phyloP scores from a whole-genome alignment of 345 rosid genomes.

The Physaria fendleri region DNA sequence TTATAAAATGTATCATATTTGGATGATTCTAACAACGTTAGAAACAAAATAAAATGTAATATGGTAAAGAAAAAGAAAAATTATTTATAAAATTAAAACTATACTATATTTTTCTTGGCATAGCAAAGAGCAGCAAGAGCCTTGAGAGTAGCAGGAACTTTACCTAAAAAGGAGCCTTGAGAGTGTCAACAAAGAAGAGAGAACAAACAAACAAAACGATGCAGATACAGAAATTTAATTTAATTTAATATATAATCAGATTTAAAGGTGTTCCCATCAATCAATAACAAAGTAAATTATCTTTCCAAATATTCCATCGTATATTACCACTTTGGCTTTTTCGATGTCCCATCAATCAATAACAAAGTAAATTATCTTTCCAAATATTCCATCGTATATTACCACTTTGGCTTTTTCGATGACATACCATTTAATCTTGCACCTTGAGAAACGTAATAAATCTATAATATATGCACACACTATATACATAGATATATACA shows the following conservation, averaged over 20 bases:
- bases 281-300: slow-evolving; percentile 32
- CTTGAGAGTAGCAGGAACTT: slow-evolving; percentile 9
- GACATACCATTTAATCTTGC: slow-evolving; percentile 44
- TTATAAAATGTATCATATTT: too few relatives aligned
- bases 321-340: slow-evolving; percentile 33
- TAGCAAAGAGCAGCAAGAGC: slow-evolving; percentile 14
- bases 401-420: slow-evolving; percentile 35
- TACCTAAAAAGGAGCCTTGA: slow-evolving; percentile 18
- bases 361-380: slow-evolving; percentile 34
- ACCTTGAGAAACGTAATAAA: slow-evolving; percentile 12
- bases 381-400: slow-evolving; percentile 45
- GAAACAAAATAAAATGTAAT: too few relatives aligned
- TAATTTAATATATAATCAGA: background rate
- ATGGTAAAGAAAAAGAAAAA: background rate
- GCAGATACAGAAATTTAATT: slow-evolving; percentile 2
- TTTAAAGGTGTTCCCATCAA: slow-evolving; percentile 38
- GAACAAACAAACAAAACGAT: slow-evolving; percentile 22
- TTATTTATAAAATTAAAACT: background rate
- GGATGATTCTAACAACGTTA: too few relatives aligned
- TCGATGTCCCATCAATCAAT: slow-evolving; percentile 40
- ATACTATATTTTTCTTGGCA: background rate
- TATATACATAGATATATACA: background rate
- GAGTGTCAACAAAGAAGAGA: slow-evolving; percentile 18
- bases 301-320: slow-evolving; percentile 47
- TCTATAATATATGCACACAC: background rate